Conservation (phyloP, 805 yeast genomes). For the Torulaspora gathmanii region DNA sequence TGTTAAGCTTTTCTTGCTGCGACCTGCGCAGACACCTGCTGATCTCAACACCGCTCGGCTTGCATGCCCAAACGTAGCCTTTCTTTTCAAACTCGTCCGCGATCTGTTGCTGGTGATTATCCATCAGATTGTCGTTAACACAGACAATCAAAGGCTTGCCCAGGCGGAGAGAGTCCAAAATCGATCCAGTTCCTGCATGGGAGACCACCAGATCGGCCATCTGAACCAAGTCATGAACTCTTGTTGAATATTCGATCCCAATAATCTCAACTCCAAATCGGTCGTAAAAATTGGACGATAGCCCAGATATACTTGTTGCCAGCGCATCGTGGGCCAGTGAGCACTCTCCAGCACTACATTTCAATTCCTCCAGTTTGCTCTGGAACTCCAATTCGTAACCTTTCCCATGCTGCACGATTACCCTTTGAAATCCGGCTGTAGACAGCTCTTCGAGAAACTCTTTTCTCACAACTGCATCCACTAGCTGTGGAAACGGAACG, state of each 20-base stretch:
- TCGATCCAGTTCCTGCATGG: conserved; percentile 92
- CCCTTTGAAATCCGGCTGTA: conserved; percentile 35
- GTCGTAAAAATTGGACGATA: not conserved
- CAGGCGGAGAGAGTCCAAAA: conserved; percentile 65
- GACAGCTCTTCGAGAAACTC: conserved; percentile 38
- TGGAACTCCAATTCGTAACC: conserved; percentile 28
- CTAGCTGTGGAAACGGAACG: conserved; percentile 63
- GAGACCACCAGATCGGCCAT: conserved; percentile 62
- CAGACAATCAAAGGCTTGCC: conserved; percentile 61
- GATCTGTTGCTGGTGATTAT: conserved; percentile 79
- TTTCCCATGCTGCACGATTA: conserved; percentile 60
- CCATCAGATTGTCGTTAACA: conserved; percentile 68
- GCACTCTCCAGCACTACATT: not conserved
- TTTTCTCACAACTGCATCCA: conserved; percentile 40
- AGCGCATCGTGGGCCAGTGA: conserved; percentile 1
- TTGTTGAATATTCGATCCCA: conserved; percentile 46
- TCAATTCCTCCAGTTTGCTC: not conserved
- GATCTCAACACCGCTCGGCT: conserved; percentile 12
- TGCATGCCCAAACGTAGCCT: conserved; percentile 31
- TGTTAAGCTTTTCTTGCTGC: conserved; percentile 2
- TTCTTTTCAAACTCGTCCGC: conserved; percentile 49
- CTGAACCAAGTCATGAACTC: conserved; percentile 41
- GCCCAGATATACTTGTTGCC: conserved; percentile 1
- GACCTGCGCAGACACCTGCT: conserved; percentile 11
- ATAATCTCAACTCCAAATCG: conserved; percentile 29